These are phyloP conservation scores for Grosmannia serpens DNA, from an alignment of 2,329 filamentous ascomycete genomes.

Conservation along the genomic window DNA sequence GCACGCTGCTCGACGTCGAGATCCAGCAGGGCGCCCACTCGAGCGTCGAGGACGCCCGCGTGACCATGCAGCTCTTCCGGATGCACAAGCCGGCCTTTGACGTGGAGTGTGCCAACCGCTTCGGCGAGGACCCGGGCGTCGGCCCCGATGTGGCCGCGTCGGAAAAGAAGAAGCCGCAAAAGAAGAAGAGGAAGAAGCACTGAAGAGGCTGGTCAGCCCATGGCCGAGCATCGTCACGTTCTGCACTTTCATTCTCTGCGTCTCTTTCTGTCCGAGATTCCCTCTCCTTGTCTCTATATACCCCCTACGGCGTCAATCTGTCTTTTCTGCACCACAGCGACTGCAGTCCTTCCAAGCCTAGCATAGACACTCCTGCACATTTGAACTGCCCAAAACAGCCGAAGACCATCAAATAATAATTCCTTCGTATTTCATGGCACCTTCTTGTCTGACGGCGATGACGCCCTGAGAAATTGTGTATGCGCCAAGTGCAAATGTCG, in stretches of 20 bases:
- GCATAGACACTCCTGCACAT: neutral
- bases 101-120: slow-evolving; percentile 61
- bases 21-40: slow-evolving; percentile 55
- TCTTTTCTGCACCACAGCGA: too few species aligned
- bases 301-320: neutral
- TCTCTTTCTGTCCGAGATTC: neutral
- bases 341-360: too few species aligned
- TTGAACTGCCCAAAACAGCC: too few species aligned
- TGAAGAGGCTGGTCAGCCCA: neutral
- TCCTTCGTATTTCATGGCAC: too few species aligned
- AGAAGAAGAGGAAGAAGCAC: slow-evolving; percentile 24
- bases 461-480: too few species aligned
- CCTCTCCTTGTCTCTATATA: neutral
- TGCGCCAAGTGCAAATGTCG: too few species aligned
- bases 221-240: neutral
- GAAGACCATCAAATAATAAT: too few species aligned
- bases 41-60: slow-evolving; percentile 69
- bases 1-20: slow-evolving; percentile 45
- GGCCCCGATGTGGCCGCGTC: slow-evolving; percentile 20
- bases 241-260: neutral
- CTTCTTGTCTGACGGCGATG: too few species aligned
- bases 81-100: slow-evolving; percentile 79
- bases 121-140: slow-evolving; percentile 13
- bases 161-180: slow-evolving; percentile 22
- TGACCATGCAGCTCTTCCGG: slow-evolving; percentile 80